A percentile compares a stretch with the other conserved stretches of the same genome.
Evolutionary conservation across 495 filamentous ascomycete genomes (phyloP).

Genomic region (Diplogelasinospora grovesii): DNA sequence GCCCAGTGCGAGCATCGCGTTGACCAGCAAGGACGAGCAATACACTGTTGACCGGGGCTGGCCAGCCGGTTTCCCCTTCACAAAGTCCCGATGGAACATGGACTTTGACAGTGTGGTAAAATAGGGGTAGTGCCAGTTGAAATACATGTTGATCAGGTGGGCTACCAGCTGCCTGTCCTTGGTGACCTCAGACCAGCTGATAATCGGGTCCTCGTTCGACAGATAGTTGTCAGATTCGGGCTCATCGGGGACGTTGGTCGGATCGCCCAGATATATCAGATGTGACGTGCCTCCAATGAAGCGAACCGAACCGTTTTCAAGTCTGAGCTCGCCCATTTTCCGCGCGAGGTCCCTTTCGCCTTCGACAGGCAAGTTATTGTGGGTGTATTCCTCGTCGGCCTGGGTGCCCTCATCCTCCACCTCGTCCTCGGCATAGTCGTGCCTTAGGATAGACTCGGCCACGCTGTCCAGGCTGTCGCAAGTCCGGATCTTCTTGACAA

Average conservation of each 20-base stretch:
- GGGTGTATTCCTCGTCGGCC: conserved; percentile 28
- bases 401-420: conserved; percentile 29
- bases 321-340: conserved; percentile 83
- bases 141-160: conserved; percentile 95
- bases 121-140: conserved; percentile 96
- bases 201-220: conserved; percentile 55
- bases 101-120: conserved; percentile 89
- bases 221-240: conserved; percentile 43
- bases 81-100: conserved; percentile 84
- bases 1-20: conserved; percentile 91
- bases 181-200: conserved; percentile 84
- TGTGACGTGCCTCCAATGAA: conserved; percentile 96
- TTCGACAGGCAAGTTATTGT: conserved; percentile 42
- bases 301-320: conserved; percentile 85
- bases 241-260: conserved; percentile 44
- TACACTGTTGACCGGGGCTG: conserved; percentile 54
- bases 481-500: conserved; percentile 81
- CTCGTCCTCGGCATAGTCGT: conserved; percentile 34
- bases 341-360: conserved; percentile 84
- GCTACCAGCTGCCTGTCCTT: conserved; percentile 68
- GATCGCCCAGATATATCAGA: conserved; percentile 68
- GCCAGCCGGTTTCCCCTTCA: conserved; percentile 47
- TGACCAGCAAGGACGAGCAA: conserved; percentile 85
- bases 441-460: conserved; percentile 64
- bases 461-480: conserved; percentile 90